A percentile compares a stretch with the other conserved stretches of the same genome.
Evolutionary conservation across 2,329 filamentous ascomycete species (phyloP).

Genomic region (Ophiostoma montium): DNA sequence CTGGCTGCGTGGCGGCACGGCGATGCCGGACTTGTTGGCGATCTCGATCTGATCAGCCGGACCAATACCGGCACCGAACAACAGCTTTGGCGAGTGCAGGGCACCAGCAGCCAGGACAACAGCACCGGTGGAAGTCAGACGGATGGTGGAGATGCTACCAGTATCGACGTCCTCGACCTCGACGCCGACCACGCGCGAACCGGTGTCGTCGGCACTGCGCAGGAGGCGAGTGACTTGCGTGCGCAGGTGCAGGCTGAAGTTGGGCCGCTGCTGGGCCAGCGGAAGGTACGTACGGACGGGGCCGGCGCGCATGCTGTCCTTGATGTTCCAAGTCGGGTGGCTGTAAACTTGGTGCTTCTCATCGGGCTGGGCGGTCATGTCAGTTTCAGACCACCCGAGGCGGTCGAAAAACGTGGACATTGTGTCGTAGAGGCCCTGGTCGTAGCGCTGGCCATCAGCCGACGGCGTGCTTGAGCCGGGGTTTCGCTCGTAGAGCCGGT

Average conservation of each 20-base stretch:
- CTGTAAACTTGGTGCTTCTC: too few relatives aligned
- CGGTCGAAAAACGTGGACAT: too few relatives aligned
- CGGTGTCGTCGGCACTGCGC: too few relatives aligned
- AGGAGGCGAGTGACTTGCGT: too few relatives aligned
- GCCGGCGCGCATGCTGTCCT: constrained; percentile 2
- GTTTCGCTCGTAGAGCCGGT: too few relatives aligned
- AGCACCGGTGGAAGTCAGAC: constrained; percentile 48
- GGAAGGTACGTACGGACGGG: constrained; percentile 24
- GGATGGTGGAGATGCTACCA: constrained; percentile 33
- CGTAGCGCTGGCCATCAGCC: too few relatives aligned
- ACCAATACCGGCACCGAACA: constrained; percentile 55
- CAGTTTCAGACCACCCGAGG: too few relatives aligned
- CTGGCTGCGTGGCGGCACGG: constrained; percentile 33
- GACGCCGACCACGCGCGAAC: constrained; percentile 28
- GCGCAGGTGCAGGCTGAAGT: too few relatives aligned
- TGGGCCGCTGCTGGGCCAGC: constrained; percentile 21
- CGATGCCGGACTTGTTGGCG: constrained; percentile 34
- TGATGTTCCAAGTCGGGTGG: too few relatives aligned
- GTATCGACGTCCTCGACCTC: constrained; percentile 36
- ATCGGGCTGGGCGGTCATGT: too few relatives aligned
- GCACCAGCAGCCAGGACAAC: constrained; percentile 55
- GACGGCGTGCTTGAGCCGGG: too few relatives aligned
- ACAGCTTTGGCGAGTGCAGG: constrained; percentile 55
- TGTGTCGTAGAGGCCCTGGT: too few relatives aligned
- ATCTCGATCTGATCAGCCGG: constrained; percentile 43